phyloP scores from a whole-genome alignment of 208 protist species.

The Crithidia fasciculata region DNA sequence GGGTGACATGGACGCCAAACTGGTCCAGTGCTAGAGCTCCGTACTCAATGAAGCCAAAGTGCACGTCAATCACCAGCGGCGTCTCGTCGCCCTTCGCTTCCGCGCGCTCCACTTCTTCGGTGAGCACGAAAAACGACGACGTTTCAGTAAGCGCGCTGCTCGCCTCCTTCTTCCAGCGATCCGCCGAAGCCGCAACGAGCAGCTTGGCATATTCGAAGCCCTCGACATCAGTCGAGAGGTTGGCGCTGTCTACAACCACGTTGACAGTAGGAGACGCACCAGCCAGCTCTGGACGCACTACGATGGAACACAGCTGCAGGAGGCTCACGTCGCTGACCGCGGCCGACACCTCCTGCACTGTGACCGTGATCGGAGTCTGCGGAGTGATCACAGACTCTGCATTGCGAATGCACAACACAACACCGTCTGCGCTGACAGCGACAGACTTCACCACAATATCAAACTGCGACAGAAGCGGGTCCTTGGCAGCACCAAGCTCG shows the following conservation, averaged over 20 bases:
- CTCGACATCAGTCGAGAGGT: constrained; percentile 30
- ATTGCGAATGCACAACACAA: constrained; percentile 12
- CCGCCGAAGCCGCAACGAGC: constrained; percentile 2
- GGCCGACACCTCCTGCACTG: constrained; percentile 13
- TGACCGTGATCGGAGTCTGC: background rate
- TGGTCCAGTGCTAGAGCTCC: constrained; percentile 28
- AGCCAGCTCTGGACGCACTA: background rate
- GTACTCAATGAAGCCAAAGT: constrained; percentile 28
- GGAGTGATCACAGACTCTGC: background rate
- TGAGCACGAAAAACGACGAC: background rate
- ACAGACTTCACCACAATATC: constrained; percentile 13
- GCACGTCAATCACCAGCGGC: constrained; percentile 2
- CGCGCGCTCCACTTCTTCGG: background rate
- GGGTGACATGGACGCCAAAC: constrained; percentile 18
- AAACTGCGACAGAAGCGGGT: constrained; percentile 17
- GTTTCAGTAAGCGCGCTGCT: background rate
- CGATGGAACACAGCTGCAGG: constrained; percentile 24
- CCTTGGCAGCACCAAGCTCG: background rate
- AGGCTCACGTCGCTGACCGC: constrained; percentile 12
- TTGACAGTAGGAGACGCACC: background rate
- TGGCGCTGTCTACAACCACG: constrained; percentile 15
- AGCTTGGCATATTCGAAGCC: constrained; percentile 27
- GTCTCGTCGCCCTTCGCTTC: background rate
- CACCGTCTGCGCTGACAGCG: constrained; percentile 12
- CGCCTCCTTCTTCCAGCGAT: constrained; percentile 21